phyloP scores from a whole-genome alignment of 2,329 filamentous ascomycete genomes.

The Diaporthe velutina region DNA sequence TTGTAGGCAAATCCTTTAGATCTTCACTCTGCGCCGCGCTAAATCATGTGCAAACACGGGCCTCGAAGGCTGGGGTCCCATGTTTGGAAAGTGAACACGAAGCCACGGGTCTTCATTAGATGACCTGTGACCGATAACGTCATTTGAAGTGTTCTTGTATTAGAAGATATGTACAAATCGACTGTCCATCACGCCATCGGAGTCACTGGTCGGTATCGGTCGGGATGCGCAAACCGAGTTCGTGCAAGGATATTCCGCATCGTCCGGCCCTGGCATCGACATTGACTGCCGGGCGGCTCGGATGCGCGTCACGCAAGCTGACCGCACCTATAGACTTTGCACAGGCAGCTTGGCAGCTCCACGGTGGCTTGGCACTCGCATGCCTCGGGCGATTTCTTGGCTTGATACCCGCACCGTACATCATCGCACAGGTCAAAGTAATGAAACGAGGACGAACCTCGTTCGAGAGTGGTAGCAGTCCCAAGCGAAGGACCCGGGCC shows the following conservation, averaged over 20 bases:
- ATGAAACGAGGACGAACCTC: background rate
- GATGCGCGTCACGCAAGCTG: conserved; percentile 22
- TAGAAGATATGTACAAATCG: conserved; percentile 29
- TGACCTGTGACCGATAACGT: background rate
- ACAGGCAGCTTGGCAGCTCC: conserved; percentile 12
- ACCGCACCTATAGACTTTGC: conserved; percentile 12
- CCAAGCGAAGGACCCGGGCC: background rate
- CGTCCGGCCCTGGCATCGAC: background rate
- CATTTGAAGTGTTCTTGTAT: background rate
- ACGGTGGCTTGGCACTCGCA: conserved; percentile 12
- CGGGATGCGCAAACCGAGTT: background rate
- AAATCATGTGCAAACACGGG: no score
- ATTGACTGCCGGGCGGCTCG: conserved; percentile 1
- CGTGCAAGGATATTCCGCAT: background rate
- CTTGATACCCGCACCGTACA: background rate
- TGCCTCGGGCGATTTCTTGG: background rate
- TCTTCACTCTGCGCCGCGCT: background rate
- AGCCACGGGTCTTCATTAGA: background rate
- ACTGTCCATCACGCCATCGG: background rate
- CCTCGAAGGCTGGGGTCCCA: background rate
- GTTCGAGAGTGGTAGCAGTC: background rate
- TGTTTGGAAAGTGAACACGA: background rate
- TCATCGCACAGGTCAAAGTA: background rate
- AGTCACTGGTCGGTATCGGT: conserved; percentile 7
- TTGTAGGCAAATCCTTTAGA: background rate